Evolutionary conservation across 176 grass and related monocot species (phyloP).

Genomic region (Calamus simplicifolius): DNA sequence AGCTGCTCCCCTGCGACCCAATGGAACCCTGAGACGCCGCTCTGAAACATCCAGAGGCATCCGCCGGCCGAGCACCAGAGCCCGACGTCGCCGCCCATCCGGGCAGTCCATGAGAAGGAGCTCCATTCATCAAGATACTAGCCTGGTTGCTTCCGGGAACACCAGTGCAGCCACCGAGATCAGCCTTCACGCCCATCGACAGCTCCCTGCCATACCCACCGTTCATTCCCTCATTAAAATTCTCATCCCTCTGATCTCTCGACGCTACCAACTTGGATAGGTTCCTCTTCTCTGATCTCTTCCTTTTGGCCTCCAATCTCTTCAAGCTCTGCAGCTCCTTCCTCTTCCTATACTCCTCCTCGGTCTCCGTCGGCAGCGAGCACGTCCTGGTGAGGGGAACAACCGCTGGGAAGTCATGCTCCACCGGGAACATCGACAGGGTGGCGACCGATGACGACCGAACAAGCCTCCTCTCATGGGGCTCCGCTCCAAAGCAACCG

Average conservation of each 20-base stretch:
- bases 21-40: too few species aligned
- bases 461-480: background rate
- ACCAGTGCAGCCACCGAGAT: too few species aligned
- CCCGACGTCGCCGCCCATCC: too few species aligned
- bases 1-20: too few species aligned
- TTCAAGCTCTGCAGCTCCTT: constrained; percentile 12
- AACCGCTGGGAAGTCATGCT: background rate
- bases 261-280: background rate
- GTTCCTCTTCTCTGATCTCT: constrained; percentile 9
- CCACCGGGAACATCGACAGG: background rate
- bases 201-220: too few species aligned
- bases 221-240: too few species aligned
- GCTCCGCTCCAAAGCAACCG: background rate
- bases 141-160: too few species aligned
- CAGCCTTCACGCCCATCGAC: too few species aligned
- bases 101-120: too few species aligned
- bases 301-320: constrained; percentile 10
- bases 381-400: background rate
- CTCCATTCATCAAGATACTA: too few species aligned
- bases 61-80: too few species aligned
- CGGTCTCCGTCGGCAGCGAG: constrained; percentile 6
- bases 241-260: background rate
- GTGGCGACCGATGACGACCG: constrained; percentile 1
- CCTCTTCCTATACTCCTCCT: constrained; percentile 11
- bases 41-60: too few species aligned